Evolutionary conservation across 306 rosid species (phyloP).

Genomic region (Fragaria nilgerrensis): DNA sequence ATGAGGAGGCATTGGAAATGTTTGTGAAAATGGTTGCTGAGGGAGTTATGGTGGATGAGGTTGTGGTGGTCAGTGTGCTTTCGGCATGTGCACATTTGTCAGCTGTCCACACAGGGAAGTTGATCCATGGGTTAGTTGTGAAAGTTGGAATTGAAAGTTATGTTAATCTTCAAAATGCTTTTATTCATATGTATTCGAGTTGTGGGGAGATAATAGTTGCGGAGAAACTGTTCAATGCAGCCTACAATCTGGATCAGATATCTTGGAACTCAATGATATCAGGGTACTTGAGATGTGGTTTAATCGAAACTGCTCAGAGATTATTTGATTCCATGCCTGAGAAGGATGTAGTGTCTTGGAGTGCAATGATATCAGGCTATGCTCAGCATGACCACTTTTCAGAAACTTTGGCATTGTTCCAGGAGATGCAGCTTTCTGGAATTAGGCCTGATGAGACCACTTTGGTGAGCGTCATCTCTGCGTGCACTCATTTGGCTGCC

Average conservation of each 20-base stretch:
- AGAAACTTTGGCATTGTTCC: conserved; percentile 63
- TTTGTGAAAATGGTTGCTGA: conserved; percentile 47
- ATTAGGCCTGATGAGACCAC: conserved; percentile 59
- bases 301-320: conserved; percentile 48
- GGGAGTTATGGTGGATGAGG: conserved; percentile 70
- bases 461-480: conserved; percentile 69
- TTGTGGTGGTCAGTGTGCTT: conserved; percentile 59
- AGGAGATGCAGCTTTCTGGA: conserved; percentile 64
- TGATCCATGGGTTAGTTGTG: conserved; percentile 54
- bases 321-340: conserved; percentile 68
- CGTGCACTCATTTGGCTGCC: conserved; percentile 69
- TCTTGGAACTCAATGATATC: conserved; percentile 94
- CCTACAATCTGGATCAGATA: conserved; percentile 53
- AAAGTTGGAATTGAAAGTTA: conserved; percentile 64
- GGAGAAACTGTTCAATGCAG: conserved; percentile 42
- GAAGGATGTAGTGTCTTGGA: conserved; percentile 74
- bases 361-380: conserved; percentile 81
- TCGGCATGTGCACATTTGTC: conserved; percentile 51
- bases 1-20: conserved; percentile 54
- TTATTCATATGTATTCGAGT: conserved; percentile 66
- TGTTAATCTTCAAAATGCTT: conserved; percentile 70
- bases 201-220: conserved; percentile 58
- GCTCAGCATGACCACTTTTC: conserved; percentile 55
- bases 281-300: conserved; percentile 63
- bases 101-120: conserved; percentile 40